Base-by-base conservation (phyloP, 352 stramenopile species). In the Achlya hypogyna region DNA sequence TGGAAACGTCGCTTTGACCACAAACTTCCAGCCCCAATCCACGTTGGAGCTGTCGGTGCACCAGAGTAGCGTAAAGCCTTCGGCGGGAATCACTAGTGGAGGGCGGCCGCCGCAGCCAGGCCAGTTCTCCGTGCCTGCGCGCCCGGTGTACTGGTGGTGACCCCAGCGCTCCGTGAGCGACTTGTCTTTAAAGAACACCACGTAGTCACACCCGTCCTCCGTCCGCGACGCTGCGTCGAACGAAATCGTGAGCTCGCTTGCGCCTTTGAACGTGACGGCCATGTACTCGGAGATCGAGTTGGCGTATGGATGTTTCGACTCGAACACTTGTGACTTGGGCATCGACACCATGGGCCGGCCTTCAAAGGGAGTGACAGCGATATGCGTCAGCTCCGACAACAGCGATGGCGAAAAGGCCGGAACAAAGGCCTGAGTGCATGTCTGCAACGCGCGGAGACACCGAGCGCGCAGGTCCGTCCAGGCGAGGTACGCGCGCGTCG, bases 1-100 rank as follows among this genome's bases (percentile, higher is more conserved):
- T 14, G 75, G 63, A 70, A 88, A 93, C 25, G 87, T 81, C 4
- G 82, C 81, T 23, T 72, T 77, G 0, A 93, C 83, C 12, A 76
- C 86, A 51, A 93, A 91, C 59, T 89, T 87, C 81, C 84, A 93
- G 0, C 86, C 86, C 89, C 89, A 97, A 25, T 95, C 88, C 23
- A 91, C 83, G 65, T 95, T 96, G 20, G 80, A 86, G 0, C 72
- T 73, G 71, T 97, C 89, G 0, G 86, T 93, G 52, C 71, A 79
- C 82, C 92, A 97, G 18, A 95, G 67, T 20, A 97, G 60, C 27
- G 76, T 88, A 52, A 96, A 96, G 5, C 83, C 89, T 27, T 90
- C 82, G 0, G 75, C 74, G 5, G 76, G 67, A 43, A 97, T 92
- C 2, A 93, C 69, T 18, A 96, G 77, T 6, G 83, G 76, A 20